Evolutionary conservation across 441 rosid genomes (phyloP).

Genomic region (Erodium texanum): DNA sequence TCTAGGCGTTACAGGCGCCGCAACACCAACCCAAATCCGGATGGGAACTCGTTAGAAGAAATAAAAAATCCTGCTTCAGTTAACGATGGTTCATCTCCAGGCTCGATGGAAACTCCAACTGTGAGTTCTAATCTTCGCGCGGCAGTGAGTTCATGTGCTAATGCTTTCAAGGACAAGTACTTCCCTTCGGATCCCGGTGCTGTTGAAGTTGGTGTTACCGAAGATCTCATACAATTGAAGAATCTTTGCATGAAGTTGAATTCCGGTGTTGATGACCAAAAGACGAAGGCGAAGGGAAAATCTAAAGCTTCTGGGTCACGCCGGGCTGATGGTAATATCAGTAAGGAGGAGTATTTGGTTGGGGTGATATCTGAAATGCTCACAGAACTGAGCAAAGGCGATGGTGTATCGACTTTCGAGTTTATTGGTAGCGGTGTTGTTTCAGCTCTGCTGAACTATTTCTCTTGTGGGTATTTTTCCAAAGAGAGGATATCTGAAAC

Average conservation of each 20-base stretch:
- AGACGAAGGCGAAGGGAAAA: slow-evolving; percentile 83
- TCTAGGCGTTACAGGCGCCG: slow-evolving; percentile 92
- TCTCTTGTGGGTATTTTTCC: slow-evolving; percentile 76
- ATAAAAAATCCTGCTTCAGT: slow-evolving; percentile 41
- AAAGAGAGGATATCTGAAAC: slow-evolving; percentile 78
- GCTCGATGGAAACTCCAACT: slow-evolving; percentile 55
- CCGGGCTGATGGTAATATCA: slow-evolving; percentile 40
- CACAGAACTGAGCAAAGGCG: slow-evolving; percentile 82
- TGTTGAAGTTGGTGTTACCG: slow-evolving; percentile 84
- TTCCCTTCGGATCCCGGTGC: slow-evolving; percentile 72
- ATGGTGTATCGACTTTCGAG: slow-evolving; percentile 98
- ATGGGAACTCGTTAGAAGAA: slow-evolving; percentile 61
- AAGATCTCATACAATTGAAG: slow-evolving; percentile 81
- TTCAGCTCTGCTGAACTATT: slow-evolving; percentile 80
- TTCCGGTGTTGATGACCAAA: slow-evolving; percentile 77
- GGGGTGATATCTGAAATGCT: slow-evolving; percentile 79
- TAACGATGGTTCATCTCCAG: slow-evolving; percentile 58
- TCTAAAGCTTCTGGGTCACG: slow-evolving; percentile 61
- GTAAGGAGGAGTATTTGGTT: slow-evolving; percentile 77
- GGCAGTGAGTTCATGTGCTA: slow-evolving; percentile 76
- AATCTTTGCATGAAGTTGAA: slow-evolving; percentile 74
- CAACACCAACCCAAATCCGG: slow-evolving; percentile 50
- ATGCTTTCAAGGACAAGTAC: slow-evolving; percentile 84
- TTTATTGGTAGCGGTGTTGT: slow-evolving; percentile 98
- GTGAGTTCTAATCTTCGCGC: slow-evolving; percentile 60